These are phyloP conservation scores for Micractinium sp. DNA, from an alignment of 139 green algal genomes.

Conservation along the genomic window DNA sequence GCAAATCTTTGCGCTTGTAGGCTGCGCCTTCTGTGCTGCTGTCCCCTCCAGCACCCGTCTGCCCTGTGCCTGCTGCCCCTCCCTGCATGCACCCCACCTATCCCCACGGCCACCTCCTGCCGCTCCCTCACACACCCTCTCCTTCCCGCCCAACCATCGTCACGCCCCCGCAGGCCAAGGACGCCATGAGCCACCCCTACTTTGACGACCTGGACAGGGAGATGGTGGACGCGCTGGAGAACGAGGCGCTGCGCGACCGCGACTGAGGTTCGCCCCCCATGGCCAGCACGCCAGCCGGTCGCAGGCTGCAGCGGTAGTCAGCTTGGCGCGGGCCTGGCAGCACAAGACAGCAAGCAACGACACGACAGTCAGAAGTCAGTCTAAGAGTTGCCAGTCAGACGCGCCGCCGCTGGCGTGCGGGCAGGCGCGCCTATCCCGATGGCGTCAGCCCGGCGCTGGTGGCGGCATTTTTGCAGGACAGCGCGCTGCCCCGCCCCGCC, in stretches of 20 bases:
- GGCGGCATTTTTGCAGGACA: background rate
- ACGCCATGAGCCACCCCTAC: constrained; percentile 94
- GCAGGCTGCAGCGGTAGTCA: background rate
- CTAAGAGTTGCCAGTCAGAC: background rate
- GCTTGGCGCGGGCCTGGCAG: background rate
- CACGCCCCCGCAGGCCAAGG: constrained; percentile 81
- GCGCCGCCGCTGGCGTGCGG: background rate
- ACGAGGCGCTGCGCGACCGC: background rate
- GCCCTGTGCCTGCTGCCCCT: too few relatives aligned
- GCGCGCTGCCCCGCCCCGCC: background rate
- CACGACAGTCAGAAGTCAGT: too few relatives aligned
- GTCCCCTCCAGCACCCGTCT: too few relatives aligned
- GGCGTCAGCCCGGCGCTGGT: too few relatives aligned
- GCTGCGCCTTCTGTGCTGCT: too few relatives aligned
- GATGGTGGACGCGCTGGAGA: constrained; percentile 19
- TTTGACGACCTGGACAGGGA: constrained; percentile 83
- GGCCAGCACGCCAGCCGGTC: background rate
- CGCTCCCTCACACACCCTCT: background rate
- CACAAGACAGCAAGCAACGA: background rate
- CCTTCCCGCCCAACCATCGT: too few relatives aligned
- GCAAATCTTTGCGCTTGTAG: too few relatives aligned
- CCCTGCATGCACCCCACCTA: background rate
- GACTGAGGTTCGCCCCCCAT: background rate
- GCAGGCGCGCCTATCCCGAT: too few relatives aligned
- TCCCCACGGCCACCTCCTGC: background rate